phyloP scores from a whole-genome alignment of 139 green algal species.

The Chlamydomonas urium region DNA sequence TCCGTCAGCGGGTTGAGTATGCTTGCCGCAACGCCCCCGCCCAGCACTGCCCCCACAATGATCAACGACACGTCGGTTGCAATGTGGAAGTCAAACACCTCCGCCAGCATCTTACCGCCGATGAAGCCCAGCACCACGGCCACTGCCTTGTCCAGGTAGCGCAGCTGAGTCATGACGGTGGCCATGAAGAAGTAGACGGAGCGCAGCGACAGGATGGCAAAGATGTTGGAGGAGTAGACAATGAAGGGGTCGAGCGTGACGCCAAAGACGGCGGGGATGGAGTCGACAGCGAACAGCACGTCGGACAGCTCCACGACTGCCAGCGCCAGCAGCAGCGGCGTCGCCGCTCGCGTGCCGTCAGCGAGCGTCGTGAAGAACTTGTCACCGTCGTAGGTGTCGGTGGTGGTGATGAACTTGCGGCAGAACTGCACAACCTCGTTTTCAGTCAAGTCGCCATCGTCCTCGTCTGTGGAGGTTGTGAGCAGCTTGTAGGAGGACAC shows the following conservation, averaged over 20 bases:
- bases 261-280: constrained; percentile 87
- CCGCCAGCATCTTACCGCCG: constrained; percentile 75
- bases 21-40: constrained; percentile 67
- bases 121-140: constrained; percentile 85
- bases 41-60: constrained; percentile 66
- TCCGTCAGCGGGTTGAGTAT: constrained; percentile 37
- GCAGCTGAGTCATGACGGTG: constrained; percentile 36
- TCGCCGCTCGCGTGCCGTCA: constrained; percentile 46
- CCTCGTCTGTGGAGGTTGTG: constrained; percentile 36
- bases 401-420: constrained; percentile 60
- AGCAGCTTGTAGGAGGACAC: constrained; percentile 76
- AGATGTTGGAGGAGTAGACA: constrained; percentile 95
- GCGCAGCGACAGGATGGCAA: constrained; percentile 80
- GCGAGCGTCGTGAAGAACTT: constrained; percentile 58
- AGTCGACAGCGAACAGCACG: constrained; percentile 96
- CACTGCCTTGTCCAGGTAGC: constrained; percentile 80
- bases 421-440: constrained; percentile 74
- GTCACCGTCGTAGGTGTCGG: constrained; percentile 79
- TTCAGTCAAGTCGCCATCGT: constrained; percentile 70
- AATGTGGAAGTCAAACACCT: constrained; percentile 69
- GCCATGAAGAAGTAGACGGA: constrained; percentile 70
- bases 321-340: constrained; percentile 89
- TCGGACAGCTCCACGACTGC: constrained; percentile 90
- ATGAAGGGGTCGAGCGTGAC: constrained; percentile 96
- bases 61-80: constrained; percentile 69